A percentile compares a stretch with the other conserved stretches of the same genome.
Conservation (phyloP, 129 eudicot species). For the Artemisia annua region DNA sequence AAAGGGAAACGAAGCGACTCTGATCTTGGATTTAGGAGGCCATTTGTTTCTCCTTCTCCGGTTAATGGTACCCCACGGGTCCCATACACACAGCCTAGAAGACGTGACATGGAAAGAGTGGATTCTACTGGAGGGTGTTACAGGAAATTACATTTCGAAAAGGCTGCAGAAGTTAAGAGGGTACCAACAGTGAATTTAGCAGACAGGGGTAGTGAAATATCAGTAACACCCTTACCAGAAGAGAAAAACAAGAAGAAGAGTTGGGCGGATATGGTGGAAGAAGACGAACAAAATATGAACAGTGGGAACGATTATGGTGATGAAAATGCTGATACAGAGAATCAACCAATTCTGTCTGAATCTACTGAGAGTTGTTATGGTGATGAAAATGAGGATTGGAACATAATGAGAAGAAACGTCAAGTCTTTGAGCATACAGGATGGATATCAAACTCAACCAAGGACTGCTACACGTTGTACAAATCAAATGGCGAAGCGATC, state of each 20-base stretch:
- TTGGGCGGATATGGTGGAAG: slow-evolving; percentile 98
- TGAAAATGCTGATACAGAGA: slow-evolving; percentile 51
- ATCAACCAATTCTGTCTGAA: slow-evolving; percentile 24
- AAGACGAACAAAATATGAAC: slow-evolving; percentile 57
- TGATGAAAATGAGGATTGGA: slow-evolving; percentile 54
- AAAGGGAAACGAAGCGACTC: slow-evolving; percentile 12
- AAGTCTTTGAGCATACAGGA: slow-evolving; percentile 38
- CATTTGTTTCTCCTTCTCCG: slow-evolving; percentile 34
- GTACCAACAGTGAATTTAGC: too few species aligned
- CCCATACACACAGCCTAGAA: slow-evolving; percentile 62
- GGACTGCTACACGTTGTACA: slow-evolving; percentile 24
- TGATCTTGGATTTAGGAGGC: slow-evolving; percentile 23
- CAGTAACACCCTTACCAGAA: slow-evolving; percentile 20
- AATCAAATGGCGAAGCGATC: slow-evolving; percentile 34
- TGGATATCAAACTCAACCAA: slow-evolving; percentile 58
- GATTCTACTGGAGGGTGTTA: slow-evolving; percentile 37
- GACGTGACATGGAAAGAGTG: slow-evolving; percentile 26
- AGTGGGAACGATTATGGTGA: slow-evolving; percentile 8
- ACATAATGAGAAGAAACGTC: slow-evolving; percentile 33
- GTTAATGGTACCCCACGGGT: slow-evolving; percentile 31
- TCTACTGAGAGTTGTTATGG: slow-evolving; percentile 15
- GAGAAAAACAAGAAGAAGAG: slow-evolving; percentile 41
- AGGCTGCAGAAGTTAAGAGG: slow-evolving; percentile 22
- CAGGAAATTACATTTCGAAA: slow-evolving; percentile 47
- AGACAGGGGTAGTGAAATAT: slow-evolving; percentile 11